Conservation (phyloP, 108 stramenopile genomes). For the Skeletonema marinoi region DNA sequence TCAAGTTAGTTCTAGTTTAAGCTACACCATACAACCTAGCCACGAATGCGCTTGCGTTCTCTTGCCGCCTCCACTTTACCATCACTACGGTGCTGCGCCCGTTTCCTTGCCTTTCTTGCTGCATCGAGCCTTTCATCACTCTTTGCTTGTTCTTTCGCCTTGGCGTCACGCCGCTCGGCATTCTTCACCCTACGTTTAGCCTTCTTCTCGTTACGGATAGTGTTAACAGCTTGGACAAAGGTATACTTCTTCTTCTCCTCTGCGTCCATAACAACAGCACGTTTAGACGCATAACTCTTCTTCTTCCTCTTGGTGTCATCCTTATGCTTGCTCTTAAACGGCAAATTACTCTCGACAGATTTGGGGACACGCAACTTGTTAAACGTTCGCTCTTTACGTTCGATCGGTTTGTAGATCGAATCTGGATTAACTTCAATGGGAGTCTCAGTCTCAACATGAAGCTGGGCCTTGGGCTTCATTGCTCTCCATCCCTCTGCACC, state of each 20-base stretch:
- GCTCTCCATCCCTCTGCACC: slow-evolving; percentile 80
- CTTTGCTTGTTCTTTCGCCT: slow-evolving; percentile 67
- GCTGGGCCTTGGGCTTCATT: slow-evolving; percentile 92
- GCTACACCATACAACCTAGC: neutral
- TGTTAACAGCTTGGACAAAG: slow-evolving; percentile 83
- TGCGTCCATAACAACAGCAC: slow-evolving; percentile 83
- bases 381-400: slow-evolving; percentile 80
- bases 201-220: slow-evolving; percentile 87
- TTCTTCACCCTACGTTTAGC: slow-evolving; percentile 73
- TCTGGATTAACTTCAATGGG: slow-evolving; percentile 95
- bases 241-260: slow-evolving; percentile 81
- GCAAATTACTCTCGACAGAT: slow-evolving; percentile 89
- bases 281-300: slow-evolving; percentile 82
- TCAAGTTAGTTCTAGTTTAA: neutral
- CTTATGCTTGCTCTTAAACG: slow-evolving; percentile 94
- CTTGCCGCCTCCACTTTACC: slow-evolving; percentile 76
- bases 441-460: slow-evolving; percentile 87
- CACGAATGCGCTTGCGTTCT: slow-evolving; percentile 61
- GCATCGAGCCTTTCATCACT: slow-evolving; percentile 70
- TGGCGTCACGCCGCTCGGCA: slow-evolving; percentile 53
- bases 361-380: slow-evolving; percentile 87
- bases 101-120: slow-evolving; percentile 69
- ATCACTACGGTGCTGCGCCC: slow-evolving; percentile 77
- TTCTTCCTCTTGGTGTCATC: slow-evolving; percentile 66
- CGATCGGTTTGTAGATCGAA: slow-evolving; percentile 97